A percentile compares a stretch with the other conserved stretches of the same genome.
Conservation (phyloP, 305 asterid species). For the Withania somnifera region DNA sequence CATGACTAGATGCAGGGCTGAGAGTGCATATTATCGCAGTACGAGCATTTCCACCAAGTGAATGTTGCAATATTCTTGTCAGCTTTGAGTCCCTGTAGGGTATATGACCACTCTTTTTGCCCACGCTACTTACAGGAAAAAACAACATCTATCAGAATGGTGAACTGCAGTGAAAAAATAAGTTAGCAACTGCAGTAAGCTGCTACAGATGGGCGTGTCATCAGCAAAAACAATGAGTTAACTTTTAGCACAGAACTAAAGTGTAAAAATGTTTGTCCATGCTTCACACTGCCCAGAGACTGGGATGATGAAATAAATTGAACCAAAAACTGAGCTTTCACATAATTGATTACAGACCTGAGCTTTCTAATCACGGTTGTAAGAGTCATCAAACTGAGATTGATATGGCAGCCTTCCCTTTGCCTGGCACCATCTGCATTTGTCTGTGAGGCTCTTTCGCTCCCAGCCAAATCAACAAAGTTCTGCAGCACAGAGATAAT, state of each 20-base stretch:
- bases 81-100: slow-evolving; percentile 95
- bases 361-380: slow-evolving; percentile 93
- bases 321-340: neutral
- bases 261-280: neutral
- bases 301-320: neutral
- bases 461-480: slow-evolving; percentile 95
- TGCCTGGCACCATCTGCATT: slow-evolving; percentile 91
- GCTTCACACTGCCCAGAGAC: neutral
- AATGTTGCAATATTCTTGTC: slow-evolving; percentile 94
- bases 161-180: neutral
- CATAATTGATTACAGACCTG: slow-evolving; percentile 30
- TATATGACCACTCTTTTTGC: slow-evolving; percentile 90
- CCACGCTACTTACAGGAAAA: slow-evolving; percentile 43
- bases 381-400: slow-evolving; percentile 96
- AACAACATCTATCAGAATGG: neutral
- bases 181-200: neutral
- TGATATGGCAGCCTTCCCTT: slow-evolving; percentile 97
- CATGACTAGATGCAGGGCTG: slow-evolving; percentile 93
- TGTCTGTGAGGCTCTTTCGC: slow-evolving; percentile 93
- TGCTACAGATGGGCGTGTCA: neutral
- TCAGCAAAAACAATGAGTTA: neutral
- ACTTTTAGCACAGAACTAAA: neutral
- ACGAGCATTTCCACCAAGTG: slow-evolving; percentile 97
- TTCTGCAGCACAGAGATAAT: slow-evolving; percentile 40
- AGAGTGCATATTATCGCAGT: slow-evolving; percentile 97